These are phyloP conservation scores for Sapria himalayana DNA, from an alignment of 345 rosid genomes.

Conservation along the genomic window DNA sequence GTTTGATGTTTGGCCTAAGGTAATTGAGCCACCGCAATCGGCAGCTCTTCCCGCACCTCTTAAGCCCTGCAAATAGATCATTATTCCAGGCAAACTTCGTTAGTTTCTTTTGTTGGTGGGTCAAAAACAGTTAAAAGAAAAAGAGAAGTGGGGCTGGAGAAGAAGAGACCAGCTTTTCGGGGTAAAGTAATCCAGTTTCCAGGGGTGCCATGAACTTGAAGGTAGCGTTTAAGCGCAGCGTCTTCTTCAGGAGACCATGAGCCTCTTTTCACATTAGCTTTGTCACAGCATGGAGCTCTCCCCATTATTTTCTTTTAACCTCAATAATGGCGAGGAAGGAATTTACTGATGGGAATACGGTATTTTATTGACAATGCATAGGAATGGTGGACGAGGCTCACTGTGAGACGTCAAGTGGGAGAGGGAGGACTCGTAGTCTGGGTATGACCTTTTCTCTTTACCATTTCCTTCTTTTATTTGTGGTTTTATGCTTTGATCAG, in stretches of 20 bases:
- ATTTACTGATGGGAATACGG: too few species aligned
- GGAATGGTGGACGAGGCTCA: too few species aligned
- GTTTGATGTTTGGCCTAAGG: slow-evolving; percentile 52
- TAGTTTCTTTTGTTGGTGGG: not conserved
- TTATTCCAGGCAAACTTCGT: slow-evolving; percentile 2
- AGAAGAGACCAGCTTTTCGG: slow-evolving; percentile 42
- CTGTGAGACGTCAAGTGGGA: too few species aligned
- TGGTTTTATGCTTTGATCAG: too few species aligned
- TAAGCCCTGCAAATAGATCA: slow-evolving; percentile 22
- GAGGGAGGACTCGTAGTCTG: too few species aligned
- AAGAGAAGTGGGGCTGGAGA: not conserved
- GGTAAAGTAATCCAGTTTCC: slow-evolving; percentile 84
- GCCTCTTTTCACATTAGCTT: slow-evolving; percentile 73
- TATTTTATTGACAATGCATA: too few species aligned
- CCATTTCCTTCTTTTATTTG: too few species aligned
- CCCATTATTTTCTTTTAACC: slow-evolving; percentile 26
- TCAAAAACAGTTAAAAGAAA: not conserved
- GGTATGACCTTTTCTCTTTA: too few species aligned
- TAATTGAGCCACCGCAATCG: slow-evolving; percentile 73
- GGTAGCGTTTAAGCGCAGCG: slow-evolving; percentile 51
- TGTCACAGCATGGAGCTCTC: slow-evolving; percentile 85
- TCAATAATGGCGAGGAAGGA: too few species aligned
- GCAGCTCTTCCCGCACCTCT: slow-evolving; percentile 65
- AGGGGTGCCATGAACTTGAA: slow-evolving; percentile 43
- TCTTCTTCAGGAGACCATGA: slow-evolving; percentile 94